phyloP scores from a whole-genome alignment of 1,139 yeast genomes.

The Suhomyces yuchorum region DNA sequence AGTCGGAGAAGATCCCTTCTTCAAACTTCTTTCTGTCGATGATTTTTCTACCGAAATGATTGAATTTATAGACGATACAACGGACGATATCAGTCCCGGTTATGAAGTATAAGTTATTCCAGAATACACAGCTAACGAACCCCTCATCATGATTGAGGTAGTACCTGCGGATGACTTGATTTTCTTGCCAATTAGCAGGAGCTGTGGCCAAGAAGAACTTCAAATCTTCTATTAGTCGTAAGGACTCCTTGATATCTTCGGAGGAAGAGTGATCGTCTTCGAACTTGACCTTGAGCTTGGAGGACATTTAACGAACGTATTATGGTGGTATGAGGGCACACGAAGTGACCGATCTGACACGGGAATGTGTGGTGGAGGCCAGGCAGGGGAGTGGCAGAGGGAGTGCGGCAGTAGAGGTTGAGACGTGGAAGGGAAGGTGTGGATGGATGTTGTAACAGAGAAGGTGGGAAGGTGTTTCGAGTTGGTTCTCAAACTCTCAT shows the following conservation, averaged over 20 bases:
- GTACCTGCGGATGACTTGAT: conserved; percentile 84
- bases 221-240: conserved; percentile 70
- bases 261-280: conserved; percentile 9
- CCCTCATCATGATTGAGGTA: conserved; percentile 88
- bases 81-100: conserved; percentile 97
- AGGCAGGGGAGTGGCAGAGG: background rate
- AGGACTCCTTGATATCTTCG: conserved; percentile 48
- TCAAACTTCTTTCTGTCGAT: conserved; percentile 91
- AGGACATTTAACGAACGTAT: conserved; percentile 11
- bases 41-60: conserved; percentile 85
- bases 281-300: conserved; percentile 12
- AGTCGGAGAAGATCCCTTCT: conserved; percentile 92
- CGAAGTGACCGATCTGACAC: background rate
- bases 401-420: background rate
- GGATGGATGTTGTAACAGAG: conserved; percentile 3
- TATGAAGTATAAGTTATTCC: conserved; percentile 88
- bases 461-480: conserved; percentile 10
- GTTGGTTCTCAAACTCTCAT: conserved; percentile 12
- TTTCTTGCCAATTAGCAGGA: conserved; percentile 91
- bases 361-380: background rate
- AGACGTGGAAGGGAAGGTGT: background rate
- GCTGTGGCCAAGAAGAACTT: conserved; percentile 89
- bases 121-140: conserved; percentile 84
- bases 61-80: conserved; percentile 84
- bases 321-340: conserved; percentile 1